Conservation (phyloP, 495 filamentous ascomycete species). For the Tuber brumale region DNA sequence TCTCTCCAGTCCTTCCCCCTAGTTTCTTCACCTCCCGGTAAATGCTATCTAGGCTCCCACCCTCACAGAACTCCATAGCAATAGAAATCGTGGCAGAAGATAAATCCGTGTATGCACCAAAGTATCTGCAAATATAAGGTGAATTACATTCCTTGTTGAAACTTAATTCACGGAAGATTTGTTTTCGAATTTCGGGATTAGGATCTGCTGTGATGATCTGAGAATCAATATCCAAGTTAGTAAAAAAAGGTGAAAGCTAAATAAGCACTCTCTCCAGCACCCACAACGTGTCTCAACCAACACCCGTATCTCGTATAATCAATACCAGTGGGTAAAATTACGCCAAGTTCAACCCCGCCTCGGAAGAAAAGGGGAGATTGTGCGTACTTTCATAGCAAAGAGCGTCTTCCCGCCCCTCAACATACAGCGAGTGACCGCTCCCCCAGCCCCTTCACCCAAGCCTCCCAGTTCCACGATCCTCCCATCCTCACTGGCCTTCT, state of each 20-base stretch:
- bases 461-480: slow-evolving; percentile 82
- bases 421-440: slow-evolving; percentile 85
- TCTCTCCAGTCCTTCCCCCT: slow-evolving; percentile 90
- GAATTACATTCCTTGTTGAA: slow-evolving; percentile 97
- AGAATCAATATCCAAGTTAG: slow-evolving; percentile 27
- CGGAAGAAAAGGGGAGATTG: slow-evolving; percentile 2
- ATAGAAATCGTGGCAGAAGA: slow-evolving; percentile 92
- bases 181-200: slow-evolving; percentile 93
- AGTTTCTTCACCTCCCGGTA: slow-evolving; percentile 95
- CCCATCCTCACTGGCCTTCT: slow-evolving; percentile 79
- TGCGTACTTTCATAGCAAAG: slow-evolving; percentile 86
- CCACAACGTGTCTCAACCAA: background rate
- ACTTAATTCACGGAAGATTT: slow-evolving; percentile 87
- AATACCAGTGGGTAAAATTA: background rate
- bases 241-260: slow-evolving; percentile 15
- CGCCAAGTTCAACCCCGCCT: background rate
- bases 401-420: slow-evolving; percentile 86
- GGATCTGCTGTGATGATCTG: slow-evolving; percentile 98
- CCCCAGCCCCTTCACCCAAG: slow-evolving; percentile 89
- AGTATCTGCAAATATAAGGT: slow-evolving; percentile 92
- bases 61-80: slow-evolving; percentile 98
- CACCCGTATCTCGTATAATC: background rate
- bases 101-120: slow-evolving; percentile 91
- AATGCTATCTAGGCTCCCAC: slow-evolving; percentile 87
- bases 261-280: slow-evolving; percentile 18